A percentile compares a stretch with the other conserved stretches of the same genome.
phyloP scores from a whole-genome alignment of 148 eudicot species.

The Cornus suecica region DNA sequence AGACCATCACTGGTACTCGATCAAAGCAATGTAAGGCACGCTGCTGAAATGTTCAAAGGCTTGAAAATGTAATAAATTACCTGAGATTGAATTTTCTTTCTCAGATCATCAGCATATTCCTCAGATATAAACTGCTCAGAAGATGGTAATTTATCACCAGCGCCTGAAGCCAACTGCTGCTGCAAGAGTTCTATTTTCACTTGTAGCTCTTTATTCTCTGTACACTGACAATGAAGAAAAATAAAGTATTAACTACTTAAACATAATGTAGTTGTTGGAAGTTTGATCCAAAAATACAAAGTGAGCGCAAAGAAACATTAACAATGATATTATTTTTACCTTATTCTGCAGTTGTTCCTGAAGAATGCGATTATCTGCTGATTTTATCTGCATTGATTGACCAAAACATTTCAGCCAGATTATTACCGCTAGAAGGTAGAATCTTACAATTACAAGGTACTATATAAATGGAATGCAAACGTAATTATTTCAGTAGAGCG shows the following conservation, averaged over 20 bases:
- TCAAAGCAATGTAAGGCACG: neutral
- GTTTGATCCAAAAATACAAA: neutral
- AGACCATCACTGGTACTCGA: neutral
- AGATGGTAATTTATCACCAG: conserved; percentile 32
- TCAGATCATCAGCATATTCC: conserved; percentile 63
- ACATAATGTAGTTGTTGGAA: neutral
- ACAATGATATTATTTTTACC: conserved; percentile 32
- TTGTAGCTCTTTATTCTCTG: conserved; percentile 66
- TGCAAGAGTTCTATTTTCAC: conserved; percentile 62
- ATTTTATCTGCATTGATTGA: conserved; percentile 54
- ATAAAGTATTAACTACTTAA: conserved; percentile 1
- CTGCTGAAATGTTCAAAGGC: conserved; percentile 3
- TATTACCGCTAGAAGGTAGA: neutral
- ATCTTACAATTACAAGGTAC: neutral
- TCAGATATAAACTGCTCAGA: conserved; percentile 40
- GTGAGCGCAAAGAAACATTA: neutral
- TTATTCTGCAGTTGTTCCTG: conserved; percentile 91
- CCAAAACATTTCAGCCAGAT: neutral
- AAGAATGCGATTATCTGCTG: conserved; percentile 91
- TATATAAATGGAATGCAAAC: neutral
- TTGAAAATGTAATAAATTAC: conserved; percentile 32
- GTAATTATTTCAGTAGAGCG: neutral
- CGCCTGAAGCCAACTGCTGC: conserved; percentile 54
- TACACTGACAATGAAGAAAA: conserved; percentile 44
- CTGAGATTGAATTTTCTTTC: conserved; percentile 73